A percentile compares a stretch with the other conserved stretches of the same genome.
phyloP scores from a whole-genome alignment of 106 monocot genomes.

The Gastrodia elata region DNA sequence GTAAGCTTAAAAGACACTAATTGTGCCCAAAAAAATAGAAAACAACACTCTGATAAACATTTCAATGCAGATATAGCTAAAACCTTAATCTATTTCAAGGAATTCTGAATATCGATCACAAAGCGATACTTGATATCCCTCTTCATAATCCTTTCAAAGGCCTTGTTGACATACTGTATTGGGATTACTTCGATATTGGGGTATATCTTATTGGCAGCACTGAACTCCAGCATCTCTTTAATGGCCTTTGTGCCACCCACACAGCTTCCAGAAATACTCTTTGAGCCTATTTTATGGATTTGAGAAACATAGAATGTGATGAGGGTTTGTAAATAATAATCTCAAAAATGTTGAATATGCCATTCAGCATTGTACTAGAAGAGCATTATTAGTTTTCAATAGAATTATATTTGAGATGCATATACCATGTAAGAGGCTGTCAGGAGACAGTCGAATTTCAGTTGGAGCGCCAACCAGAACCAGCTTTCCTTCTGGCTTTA shows the following conservation, averaged over 20 bases:
- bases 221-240: conserved; percentile 76
- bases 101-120: conserved; percentile 72
- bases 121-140: conserved; percentile 72
- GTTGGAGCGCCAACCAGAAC: conserved; percentile 63
- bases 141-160: conserved; percentile 56
- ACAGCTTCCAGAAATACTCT: conserved; percentile 44
- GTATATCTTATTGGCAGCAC: conserved; percentile 67
- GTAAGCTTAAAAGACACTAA: no score
- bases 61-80: no score
- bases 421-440: conserved; percentile 41
- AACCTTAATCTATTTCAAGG: conserved; percentile 37
- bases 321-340: not conserved
- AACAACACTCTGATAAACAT: no score
- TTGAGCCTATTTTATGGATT: conserved; percentile 35
- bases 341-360: no score
- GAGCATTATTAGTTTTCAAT: no score
- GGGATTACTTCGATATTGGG: conserved; percentile 75
- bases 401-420: no score
- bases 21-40: no score
- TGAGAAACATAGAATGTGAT: not conserved
- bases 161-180: conserved; percentile 69
- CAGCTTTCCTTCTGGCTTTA: conserved; percentile 53
- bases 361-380: no score
- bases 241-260: conserved; percentile 61
- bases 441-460: conserved; percentile 51